phyloP scores from a whole-genome alignment of 148 eudicot genomes.

The Fallopia convolvulus region DNA sequence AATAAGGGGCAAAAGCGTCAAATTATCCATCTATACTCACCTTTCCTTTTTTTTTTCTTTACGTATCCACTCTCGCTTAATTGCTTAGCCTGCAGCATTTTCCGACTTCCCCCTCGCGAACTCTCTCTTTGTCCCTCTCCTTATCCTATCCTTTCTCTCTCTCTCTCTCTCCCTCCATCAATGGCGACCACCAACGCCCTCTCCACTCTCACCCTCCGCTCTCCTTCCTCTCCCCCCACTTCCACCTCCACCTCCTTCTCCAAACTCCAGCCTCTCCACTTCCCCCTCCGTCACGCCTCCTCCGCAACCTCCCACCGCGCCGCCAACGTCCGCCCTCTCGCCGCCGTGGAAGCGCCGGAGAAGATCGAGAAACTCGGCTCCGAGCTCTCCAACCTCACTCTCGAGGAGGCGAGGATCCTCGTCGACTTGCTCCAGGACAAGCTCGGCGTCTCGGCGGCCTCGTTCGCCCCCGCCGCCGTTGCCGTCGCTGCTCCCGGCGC shows the following conservation, averaged over 20 bases:
- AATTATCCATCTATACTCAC: neutral
- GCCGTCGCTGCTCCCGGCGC: conserved; percentile 28
- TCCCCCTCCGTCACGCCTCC: conserved; percentile 29
- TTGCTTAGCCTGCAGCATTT: neutral
- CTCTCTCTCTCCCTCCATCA: conserved; percentile 20
- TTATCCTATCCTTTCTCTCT: conserved; percentile 14
- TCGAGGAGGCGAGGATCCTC: conserved; percentile 68
- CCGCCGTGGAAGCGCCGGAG: conserved; percentile 76
- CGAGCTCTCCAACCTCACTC: conserved; percentile 58
- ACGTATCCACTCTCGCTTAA: neutral
- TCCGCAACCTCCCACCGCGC: conserved; percentile 29
- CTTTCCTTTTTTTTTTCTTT: neutral
- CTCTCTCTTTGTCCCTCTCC: neutral
- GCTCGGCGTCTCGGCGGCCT: conserved; percentile 77
- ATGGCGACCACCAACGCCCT: conserved; percentile 17
- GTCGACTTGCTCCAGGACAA: conserved; percentile 82
- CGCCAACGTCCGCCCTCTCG: conserved; percentile 56
- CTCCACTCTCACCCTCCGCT: conserved; percentile 25
- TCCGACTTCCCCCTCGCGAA: neutral
- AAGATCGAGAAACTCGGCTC: conserved; percentile 47
- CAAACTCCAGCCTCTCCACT: conserved; percentile 20
- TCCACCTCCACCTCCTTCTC: conserved; percentile 18
- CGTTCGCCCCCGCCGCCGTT: conserved; percentile 66
- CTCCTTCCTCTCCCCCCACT: conserved; percentile 20
- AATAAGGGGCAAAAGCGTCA: neutral